Percentiles rank a stretch among this genome's conserved stretches.
Conservation (phyloP, 2,329 filamentous ascomycete species). For the Botrytis sinoallii region DNA sequence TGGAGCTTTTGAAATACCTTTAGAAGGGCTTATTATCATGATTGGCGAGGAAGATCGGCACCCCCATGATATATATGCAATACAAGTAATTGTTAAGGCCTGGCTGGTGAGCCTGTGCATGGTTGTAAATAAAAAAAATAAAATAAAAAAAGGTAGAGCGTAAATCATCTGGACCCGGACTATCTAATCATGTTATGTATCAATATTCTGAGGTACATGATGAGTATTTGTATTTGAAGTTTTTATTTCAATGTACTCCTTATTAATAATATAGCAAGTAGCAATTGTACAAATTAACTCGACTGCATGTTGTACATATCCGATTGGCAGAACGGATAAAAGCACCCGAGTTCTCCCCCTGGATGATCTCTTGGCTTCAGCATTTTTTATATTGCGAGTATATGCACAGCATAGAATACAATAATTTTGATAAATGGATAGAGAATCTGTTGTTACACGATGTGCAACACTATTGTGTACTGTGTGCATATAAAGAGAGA, state of each 20-base stretch:
- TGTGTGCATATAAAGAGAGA: background rate
- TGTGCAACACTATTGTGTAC: background rate
- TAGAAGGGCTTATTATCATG: background rate
- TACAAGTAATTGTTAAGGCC: slow-evolving; percentile 7
- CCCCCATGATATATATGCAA: background rate
- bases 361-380: background rate
- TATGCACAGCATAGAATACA: background rate
- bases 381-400: background rate
- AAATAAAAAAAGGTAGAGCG: background rate
- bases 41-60: background rate
- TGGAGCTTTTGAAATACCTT: slow-evolving; percentile 14
- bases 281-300: background rate
- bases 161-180: background rate
- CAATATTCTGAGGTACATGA: background rate
- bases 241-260: background rate
- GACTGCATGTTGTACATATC: background rate
- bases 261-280: background rate
- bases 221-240: background rate
- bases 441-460: background rate
- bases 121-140: too few relatives aligned
- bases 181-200: background rate
- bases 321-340: background rate
- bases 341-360: background rate
- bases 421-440: background rate
- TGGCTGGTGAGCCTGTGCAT: background rate